phyloP scores from a whole-genome alignment of 257 asterid species.

The Catharanthus roseus region DNA sequence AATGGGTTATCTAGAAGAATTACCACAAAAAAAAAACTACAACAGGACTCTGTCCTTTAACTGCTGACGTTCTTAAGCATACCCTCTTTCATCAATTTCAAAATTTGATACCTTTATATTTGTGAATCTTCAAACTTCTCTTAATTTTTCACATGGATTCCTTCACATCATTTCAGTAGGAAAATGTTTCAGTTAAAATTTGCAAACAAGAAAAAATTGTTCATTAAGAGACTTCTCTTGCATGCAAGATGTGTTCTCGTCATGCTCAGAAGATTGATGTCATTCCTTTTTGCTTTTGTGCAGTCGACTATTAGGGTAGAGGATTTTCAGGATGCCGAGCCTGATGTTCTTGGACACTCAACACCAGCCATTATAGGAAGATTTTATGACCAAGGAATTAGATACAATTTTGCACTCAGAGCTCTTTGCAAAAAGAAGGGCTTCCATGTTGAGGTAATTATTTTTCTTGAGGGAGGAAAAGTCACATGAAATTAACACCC shows the following conservation, averaged over 20 bases:
- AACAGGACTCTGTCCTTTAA: too few species aligned
- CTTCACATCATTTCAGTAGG: neutral
- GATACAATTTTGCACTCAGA: constrained; percentile 54
- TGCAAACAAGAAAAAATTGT: neutral
- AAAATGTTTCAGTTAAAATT: neutral
- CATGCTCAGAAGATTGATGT: neutral
- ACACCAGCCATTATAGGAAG: constrained; percentile 48
- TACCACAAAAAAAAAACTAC: too few species aligned
- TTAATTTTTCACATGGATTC: neutral
- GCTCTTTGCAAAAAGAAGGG: constrained; percentile 82
- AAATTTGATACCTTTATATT: neutral
- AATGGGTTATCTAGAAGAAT: too few species aligned
- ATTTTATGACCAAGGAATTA: constrained; percentile 35
- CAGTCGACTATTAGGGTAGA: constrained; percentile 54
- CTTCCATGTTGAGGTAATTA: constrained; percentile 56
- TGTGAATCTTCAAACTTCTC: neutral
- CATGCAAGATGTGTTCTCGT: neutral
- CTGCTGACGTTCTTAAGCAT: neutral
- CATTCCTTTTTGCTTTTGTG: constrained; percentile 17
- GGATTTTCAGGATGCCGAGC: constrained; percentile 74
- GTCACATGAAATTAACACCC: too few species aligned
- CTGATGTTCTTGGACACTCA: constrained; percentile 70
- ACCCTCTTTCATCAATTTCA: neutral
- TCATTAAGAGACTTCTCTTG: neutral
- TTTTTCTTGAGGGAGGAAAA: neutral